phyloP scores from a whole-genome alignment of 768 basidiomycete genomes.

The Omphalotus guepiniiformis region DNA sequence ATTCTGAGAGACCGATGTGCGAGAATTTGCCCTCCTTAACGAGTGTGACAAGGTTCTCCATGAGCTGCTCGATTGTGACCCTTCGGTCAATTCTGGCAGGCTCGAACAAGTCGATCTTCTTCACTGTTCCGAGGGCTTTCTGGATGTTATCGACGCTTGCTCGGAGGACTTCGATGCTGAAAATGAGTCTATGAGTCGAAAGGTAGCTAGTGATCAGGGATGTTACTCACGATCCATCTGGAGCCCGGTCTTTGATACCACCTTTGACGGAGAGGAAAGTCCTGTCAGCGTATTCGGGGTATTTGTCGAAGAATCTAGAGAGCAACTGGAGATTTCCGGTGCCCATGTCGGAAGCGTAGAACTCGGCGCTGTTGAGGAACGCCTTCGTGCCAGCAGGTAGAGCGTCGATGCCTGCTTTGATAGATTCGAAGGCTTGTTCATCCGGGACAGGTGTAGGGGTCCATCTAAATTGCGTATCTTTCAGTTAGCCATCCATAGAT shows the following conservation, averaged over 20 bases:
- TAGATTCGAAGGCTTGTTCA: constrained; percentile 55
- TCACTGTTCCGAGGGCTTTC: constrained; percentile 40
- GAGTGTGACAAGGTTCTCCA: constrained; percentile 36
- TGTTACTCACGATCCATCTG: constrained; percentile 24
- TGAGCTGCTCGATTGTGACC: constrained; percentile 39
- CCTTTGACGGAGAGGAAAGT: constrained; percentile 33
- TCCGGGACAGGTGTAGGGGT: constrained; percentile 42
- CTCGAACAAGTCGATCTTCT: constrained; percentile 56
- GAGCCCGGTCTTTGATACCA: constrained; percentile 19
- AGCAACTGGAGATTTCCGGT: constrained; percentile 49
- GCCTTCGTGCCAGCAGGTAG: constrained; percentile 41
- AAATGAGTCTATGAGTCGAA: not conserved
- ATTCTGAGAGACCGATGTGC: constrained; percentile 48
- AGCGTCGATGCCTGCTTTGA: constrained; percentile 45
- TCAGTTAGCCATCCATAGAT: no score
- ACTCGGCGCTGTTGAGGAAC: constrained; percentile 51
- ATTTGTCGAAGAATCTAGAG: constrained; percentile 42
- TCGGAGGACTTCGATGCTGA: constrained; percentile 35
- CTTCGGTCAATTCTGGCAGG: constrained; percentile 39
- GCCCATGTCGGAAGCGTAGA: constrained; percentile 45
- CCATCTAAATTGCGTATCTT: no score
- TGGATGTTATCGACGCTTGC: constrained; percentile 42
- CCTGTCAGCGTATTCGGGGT: constrained; percentile 30
- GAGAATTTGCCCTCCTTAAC: constrained; percentile 48
- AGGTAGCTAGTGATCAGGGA: constrained; percentile 1